Evolutionary conservation across 2,329 filamentous ascomycete species (phyloP).

Genomic region (Clonostachys rhizophaga): DNA sequence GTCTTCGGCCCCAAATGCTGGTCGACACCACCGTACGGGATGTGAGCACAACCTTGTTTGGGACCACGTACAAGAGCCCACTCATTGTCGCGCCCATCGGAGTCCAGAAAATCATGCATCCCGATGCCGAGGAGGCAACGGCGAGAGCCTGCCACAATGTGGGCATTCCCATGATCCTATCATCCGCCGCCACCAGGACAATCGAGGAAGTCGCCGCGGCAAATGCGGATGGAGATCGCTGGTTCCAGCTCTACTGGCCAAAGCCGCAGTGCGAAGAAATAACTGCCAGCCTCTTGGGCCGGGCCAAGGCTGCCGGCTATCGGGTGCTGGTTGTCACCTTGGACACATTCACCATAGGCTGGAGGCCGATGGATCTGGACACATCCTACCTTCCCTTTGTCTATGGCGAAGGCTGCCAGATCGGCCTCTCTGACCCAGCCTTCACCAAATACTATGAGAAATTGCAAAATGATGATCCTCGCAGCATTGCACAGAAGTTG

Average conservation of each 20-base stretch:
- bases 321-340: constrained; percentile 66
- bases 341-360: constrained; percentile 65
- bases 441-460: constrained; percentile 41
- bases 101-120: constrained; percentile 63
- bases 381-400: constrained; percentile 57
- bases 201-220: constrained; percentile 64
- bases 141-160: constrained; percentile 57
- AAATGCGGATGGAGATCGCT: constrained; percentile 52
- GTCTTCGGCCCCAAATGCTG: constrained; percentile 45
- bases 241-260: constrained; percentile 77
- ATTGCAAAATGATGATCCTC: constrained; percentile 33
- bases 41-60: constrained; percentile 41
- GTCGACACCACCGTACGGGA: constrained; percentile 29
- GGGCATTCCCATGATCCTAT: constrained; percentile 62
- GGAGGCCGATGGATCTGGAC: constrained; percentile 66
- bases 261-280: constrained; percentile 49
- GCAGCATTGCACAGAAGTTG: constrained; percentile 2
- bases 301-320: constrained; percentile 59
- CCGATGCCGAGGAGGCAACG: constrained; percentile 58
- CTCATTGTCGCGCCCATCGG: constrained; percentile 55
- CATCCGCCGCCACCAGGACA: constrained; percentile 56
- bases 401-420: constrained; percentile 50
- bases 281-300: constrained; percentile 56
- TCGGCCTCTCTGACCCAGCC: constrained; percentile 64
- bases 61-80: constrained; percentile 23